Base-by-base conservation (phyloP, 1,139 yeast species). In the Geotrichum macrosporum region DNA sequence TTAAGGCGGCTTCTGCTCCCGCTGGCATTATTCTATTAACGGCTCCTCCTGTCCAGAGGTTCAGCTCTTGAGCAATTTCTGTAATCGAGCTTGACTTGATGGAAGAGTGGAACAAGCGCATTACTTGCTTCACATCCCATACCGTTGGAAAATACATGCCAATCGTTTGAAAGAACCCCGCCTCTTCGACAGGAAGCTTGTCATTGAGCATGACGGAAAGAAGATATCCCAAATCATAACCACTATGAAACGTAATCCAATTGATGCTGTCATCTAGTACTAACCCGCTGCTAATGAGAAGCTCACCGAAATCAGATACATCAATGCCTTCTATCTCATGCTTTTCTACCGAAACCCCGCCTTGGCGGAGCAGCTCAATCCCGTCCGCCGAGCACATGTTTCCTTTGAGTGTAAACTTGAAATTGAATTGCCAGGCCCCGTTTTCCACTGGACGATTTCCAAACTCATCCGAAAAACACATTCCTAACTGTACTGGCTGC, bases 371-470 rank as follows among this genome's bases (percentile, higher is more conserved):
- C 57, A 74, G 77, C 60, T 79, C 95, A 58, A 78, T 76, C 59
- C 80, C 86, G 71, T 81, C 96, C 64, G 74, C 77, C 53, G 80
- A 80, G 50, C 77, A 86, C 96, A 92, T 89, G 61, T 87, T 95
- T 41, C 59, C 59, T 15, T 56, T 52, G 38, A 85, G 69, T 64
- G 84, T 92, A 65, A 87, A 92, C 56, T 76, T 73, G 69, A 92
- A 87, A 64, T 92, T 92, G 69, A 92, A 89, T 64, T 89, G 97
- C 96, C 96, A 92, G 24, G 96, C 85, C 35, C 82, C 75, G 35
- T 76, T 72, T 53, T 75, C 68, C 52, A 82, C 89, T 6, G 87
- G 86, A 51, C 80, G 80, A 55, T 80, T 80, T 22, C 92, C 89
- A 53, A 76, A 77, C 45, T 78, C 75, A 64, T 89, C 95, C 47